Base-by-base conservation (phyloP, 257 asterid species). In the Mitragyna speciosa region DNA sequence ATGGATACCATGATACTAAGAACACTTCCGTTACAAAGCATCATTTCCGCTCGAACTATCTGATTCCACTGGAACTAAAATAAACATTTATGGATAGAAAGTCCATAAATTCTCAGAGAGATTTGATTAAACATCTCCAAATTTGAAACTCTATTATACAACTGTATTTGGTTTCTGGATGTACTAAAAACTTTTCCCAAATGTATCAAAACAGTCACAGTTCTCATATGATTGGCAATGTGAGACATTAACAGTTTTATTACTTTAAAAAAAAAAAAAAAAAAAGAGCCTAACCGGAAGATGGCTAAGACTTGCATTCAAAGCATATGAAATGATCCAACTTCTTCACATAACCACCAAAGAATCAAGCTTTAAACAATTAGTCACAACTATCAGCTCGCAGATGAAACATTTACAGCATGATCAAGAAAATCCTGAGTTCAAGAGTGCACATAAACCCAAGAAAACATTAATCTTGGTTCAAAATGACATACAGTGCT, bases 391-490 rank as follows among this genome's bases (percentile, higher is more conserved):
- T 4, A 17, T 43, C 64, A 24, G 15, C 41, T 31, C 31, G 58
- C 56, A n/a, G 15, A 41, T 3, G 56, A 12, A 16, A 47, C 20
- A 20, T 5, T 12, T 8, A 64, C 30, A 72, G 31, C 28, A 78
- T 24, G 28, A 41, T 3, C 28, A 73, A 72, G 49, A 48, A 26
- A 59, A 71, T 41, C 14, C 36, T 17, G 52, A 80, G 56, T 63
- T 33, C 12, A 14, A 72, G 28, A 17, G 24, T 56, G 43, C 51
- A 49, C 47, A 76, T 22, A 77, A 54, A 12, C 28, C 31, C 36
- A 52, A 70, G 80, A 64, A 67, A 16, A 33, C 39, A 78, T 41
- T 66, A 36, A 59, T 71, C 39, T 72, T 71, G 12, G 43, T 84
- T 47, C 72, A 68, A 48, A 51, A 66, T 4, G 20, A 66, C 48